These are phyloP conservation scores for Zygoascus flipseniorum DNA, from an alignment of 805 yeast species.

Conservation along the genomic window DNA sequence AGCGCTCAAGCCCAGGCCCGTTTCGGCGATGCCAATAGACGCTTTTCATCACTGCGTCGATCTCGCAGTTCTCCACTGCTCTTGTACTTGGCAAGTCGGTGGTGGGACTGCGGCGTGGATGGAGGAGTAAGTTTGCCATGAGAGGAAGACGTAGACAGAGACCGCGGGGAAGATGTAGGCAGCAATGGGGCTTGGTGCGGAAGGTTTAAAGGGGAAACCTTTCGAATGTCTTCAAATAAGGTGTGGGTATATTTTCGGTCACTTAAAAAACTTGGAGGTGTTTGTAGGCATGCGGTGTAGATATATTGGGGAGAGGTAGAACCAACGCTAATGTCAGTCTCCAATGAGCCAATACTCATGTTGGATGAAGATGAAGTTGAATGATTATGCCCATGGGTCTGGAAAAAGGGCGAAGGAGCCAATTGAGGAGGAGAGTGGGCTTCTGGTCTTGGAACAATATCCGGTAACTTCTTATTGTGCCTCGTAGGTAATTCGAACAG, in stretches of 20 bases:
- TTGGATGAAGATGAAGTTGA: background rate
- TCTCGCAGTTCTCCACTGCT: background rate
- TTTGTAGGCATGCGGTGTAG: background rate
- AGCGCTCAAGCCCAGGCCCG: background rate
- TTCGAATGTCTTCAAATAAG: constrained; percentile 1
- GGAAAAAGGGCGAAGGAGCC: background rate
- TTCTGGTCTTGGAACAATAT: background rate
- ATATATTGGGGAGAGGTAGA: background rate
- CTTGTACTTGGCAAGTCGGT: background rate
- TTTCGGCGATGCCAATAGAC: background rate
- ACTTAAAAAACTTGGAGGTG: background rate
- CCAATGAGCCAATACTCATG: background rate
- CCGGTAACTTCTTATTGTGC: background rate
- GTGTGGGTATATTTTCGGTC: constrained; percentile 1
- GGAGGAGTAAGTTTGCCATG: background rate
- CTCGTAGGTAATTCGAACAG: constrained; percentile 1
- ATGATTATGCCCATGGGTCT: background rate
- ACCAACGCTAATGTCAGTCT: background rate
- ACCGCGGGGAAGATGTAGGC: background rate
- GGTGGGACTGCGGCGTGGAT: background rate
- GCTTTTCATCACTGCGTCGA: background rate
- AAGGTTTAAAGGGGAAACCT: background rate
- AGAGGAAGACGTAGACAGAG: background rate
- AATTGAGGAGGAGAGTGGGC: background rate
- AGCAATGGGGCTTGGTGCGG: background rate